Percentiles rank a stretch among this genome's conserved stretches.
Evolutionary conservation across 495 filamentous ascomycete genomes (phyloP).

Genomic region (Podospora appendiculata): DNA sequence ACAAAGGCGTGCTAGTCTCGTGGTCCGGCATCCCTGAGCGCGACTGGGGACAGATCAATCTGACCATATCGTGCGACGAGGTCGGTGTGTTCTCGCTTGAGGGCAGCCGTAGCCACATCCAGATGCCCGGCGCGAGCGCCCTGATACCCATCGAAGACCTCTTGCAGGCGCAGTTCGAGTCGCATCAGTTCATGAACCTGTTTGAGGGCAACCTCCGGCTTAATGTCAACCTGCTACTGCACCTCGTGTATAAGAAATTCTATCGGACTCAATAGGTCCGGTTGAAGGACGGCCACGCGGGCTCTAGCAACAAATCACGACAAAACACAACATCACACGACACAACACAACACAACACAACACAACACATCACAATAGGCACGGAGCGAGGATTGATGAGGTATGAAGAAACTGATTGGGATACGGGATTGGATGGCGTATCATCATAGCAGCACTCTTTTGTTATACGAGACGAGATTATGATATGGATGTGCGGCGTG

Average conservation of each 20-base stretch:
- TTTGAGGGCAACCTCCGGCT: slow-evolving; percentile 83
- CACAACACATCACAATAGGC: too few species aligned
- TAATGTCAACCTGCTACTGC: slow-evolving; percentile 92
- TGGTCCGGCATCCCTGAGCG: slow-evolving; percentile 80
- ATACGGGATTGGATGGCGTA: too few species aligned
- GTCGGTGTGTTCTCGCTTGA: slow-evolving; percentile 93
- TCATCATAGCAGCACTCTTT: too few species aligned
- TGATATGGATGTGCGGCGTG: too few species aligned
- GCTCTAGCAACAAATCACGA: too few species aligned
- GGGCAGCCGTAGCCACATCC: slow-evolving; percentile 85
- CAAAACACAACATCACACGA: too few species aligned
- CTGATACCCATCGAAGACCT: slow-evolving; percentile 88
- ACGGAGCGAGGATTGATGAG: too few species aligned
- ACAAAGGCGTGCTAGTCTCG: slow-evolving; percentile 85
- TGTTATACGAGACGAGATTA: too few species aligned
- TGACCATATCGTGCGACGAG: slow-evolving; percentile 90
- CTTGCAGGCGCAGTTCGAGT: slow-evolving; percentile 94
- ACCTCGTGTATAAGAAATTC: slow-evolving; percentile 97
- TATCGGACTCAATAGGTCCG: slow-evolving; percentile 62
- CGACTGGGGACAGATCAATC: slow-evolving; percentile 84
- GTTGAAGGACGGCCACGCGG: too few species aligned
- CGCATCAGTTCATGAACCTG: slow-evolving; percentile 86
- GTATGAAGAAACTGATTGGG: too few species aligned
- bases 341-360: too few species aligned
- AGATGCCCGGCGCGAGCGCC: slow-evolving; percentile 89